Evolutionary conservation across 768 basidiomycete genomes (phyloP), one percentile per base, ranked within the genome.

Genomic region (Agaricus blazei): DNA sequence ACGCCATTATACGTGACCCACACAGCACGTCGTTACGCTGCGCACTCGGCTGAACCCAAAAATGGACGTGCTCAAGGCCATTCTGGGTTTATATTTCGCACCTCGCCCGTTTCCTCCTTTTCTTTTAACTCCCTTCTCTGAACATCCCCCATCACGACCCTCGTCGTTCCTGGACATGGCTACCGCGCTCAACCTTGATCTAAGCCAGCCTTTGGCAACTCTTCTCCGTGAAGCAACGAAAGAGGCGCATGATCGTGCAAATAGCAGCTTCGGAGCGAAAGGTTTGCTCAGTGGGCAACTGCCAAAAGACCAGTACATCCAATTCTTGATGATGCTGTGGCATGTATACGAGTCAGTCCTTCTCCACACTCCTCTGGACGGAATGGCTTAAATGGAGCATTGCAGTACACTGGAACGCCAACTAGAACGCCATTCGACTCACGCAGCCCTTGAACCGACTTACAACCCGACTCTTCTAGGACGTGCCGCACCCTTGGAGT

Each of bases 301-400:
- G 36, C 71, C 75, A 51, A 76, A 77, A 65, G 75, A 80, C 42
- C 87, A 88, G 64, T 91, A 91, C 66, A 69, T 83, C 14, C 76
- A 79, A 47, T 87, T 83, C 68, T 74, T 90, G 43, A 84, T 90
- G 74, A 82, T 87, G 74, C 79, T 92, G 24, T 90, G 86, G 83
- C 79, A 88, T 61, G 71, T 93, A 27, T 93, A 92, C 70, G 73
- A 81, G 88, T 91, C 61, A 68, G 84, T 51, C 3, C 42, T 43
- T 58, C 9, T 41, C 38, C 44, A 27, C 9, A 3, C 12, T 29
- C 11, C 7, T 24, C 24, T 19, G 4, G 48, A 8, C n/a, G 12
- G 4, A 23, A 46, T 37, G 52, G 14, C 24, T n/a, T 38, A 42
- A 38, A 8, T 11, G 24, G 27, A 3, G 4, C 38, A 27, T 11